phyloP scores from a whole-genome alignment of 495 filamentous ascomycete species.

The Annulohypoxylon maeteangense region DNA sequence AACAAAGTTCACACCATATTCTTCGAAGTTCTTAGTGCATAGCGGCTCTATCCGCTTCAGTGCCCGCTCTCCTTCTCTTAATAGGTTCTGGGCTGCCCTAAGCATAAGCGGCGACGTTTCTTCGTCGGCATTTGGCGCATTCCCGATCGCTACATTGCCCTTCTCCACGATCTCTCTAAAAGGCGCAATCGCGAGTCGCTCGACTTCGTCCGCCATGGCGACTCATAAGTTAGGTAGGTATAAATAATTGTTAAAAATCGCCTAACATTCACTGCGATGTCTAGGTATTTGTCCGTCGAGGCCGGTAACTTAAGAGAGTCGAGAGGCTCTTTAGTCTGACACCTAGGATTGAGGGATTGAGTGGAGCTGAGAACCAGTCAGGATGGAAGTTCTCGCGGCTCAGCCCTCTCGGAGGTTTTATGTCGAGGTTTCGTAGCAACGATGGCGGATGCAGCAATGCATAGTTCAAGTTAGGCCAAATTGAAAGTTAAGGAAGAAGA shows the following conservation, averaged over 20 bases:
- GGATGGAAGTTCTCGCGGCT: slow-evolving; percentile 25
- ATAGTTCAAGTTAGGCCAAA: slow-evolving; percentile 25
- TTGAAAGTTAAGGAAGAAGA: slow-evolving; percentile 3
- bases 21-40: slow-evolving; percentile 52
- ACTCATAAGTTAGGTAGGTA: slow-evolving; percentile 3
- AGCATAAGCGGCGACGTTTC: slow-evolving; percentile 50
- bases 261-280: slow-evolving; percentile 14
- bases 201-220: slow-evolving; percentile 52
- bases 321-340: slow-evolving; percentile 14
- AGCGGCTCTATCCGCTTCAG: slow-evolving; percentile 57
- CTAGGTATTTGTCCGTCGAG: slow-evolving; percentile 19
- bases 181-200: slow-evolving; percentile 52
- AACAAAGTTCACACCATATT: slow-evolving; percentile 53
- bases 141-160: slow-evolving; percentile 50
- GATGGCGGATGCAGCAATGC: slow-evolving; percentile 15
- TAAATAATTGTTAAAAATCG: slow-evolving; percentile 19
- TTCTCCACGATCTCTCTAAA: slow-evolving; percentile 56
- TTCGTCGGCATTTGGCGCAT: slow-evolving; percentile 48
- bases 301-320: background rate
- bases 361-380: slow-evolving; percentile 40
- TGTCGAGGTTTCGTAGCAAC: slow-evolving; percentile 32
- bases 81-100: slow-evolving; percentile 53
- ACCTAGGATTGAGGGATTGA: slow-evolving; percentile 29
- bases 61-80: slow-evolving; percentile 54
- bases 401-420: slow-evolving; percentile 31